Evolutionary conservation across 2,329 filamentous ascomycete genomes (phyloP), one percentile per base, ranked within the genome.

Genomic region (Colletotrichum sp.): DNA sequence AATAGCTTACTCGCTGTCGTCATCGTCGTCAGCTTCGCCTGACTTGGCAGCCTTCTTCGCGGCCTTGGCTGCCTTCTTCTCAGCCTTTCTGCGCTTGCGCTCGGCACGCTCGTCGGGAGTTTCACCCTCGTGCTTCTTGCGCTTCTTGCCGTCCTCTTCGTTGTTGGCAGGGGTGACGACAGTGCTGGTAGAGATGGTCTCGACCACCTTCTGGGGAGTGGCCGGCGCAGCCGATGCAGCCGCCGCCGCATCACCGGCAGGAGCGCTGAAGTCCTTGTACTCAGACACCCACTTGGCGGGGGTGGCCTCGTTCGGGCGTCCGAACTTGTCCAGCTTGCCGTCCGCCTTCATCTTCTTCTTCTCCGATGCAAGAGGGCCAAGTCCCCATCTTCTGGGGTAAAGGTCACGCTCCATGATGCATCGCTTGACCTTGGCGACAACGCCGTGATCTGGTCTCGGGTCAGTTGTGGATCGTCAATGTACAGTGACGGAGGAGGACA

Each of bases 311-410:
- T 98, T 99, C 81, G 94, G 87, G 75, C 96, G 94, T 79, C 97
- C 97, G 81, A 93, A 98, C 93, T 99, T 99, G 90, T 99, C 97
- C 76, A 99, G 94, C 88, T 98, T 98, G 86, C 97, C 97, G 80
- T 95, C 94, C 69, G 96, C 95, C 93, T 98, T 98, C 90, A 99
- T 93, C 92, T 98, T 98, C 94, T 99, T 99, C 93, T 99, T 99
- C 91, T 98, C 96, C 65, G 94, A 88, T 66, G 97, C 97, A 76
- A 96, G 93, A 69, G 97, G 96, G 77, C 97, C 97, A 83, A 98
- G 92, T 79, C 97, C 97, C 97, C 97, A 99, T 89, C 96, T 91
- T 85, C 96, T 92, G 78, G 97, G 97, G 91, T 99, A 99, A 75
- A 98, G 91, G 84, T 98, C 97, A 81, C 97, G 95, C 91, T 99